These are phyloP conservation scores for Fonsecaea pedrosoi DNA, from an alignment of 2,329 filamentous ascomycete species.

Conservation along the genomic window DNA sequence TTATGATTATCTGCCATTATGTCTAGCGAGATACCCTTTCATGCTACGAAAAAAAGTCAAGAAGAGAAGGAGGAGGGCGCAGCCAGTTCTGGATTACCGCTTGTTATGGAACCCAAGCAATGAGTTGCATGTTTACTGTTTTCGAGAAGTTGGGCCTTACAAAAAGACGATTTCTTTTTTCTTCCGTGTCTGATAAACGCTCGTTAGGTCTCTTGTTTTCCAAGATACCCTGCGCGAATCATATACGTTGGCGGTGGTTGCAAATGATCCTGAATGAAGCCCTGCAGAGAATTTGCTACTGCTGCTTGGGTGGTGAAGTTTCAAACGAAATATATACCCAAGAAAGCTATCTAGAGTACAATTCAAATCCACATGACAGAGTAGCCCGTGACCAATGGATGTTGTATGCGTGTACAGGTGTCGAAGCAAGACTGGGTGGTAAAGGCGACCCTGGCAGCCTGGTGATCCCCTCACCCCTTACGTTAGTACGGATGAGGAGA, in stretches of 20 bases:
- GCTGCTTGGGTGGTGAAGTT: slow-evolving; percentile 23
- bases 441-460: background rate
- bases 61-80: slow-evolving; percentile 20
- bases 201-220: slow-evolving; percentile 26
- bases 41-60: slow-evolving; percentile 36
- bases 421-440: background rate
- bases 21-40: slow-evolving; percentile 42
- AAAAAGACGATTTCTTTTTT: slow-evolving; percentile 8
- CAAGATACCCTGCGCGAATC: slow-evolving; percentile 33
- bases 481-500: background rate
- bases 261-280: slow-evolving; percentile 17
- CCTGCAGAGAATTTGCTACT: slow-evolving; percentile 13
- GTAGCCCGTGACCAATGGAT: background rate
- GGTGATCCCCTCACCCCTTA: background rate
- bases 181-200: slow-evolving; percentile 24
- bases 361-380: slow-evolving; percentile 10
- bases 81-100: slow-evolving; percentile 26
- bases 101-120: slow-evolving; percentile 26
- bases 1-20: slow-evolving; percentile 39
- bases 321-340: slow-evolving; percentile 36
- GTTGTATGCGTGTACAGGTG: background rate
- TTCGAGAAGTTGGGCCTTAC: slow-evolving; percentile 10
- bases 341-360: slow-evolving; percentile 32
- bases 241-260: slow-evolving; percentile 21
- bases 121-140: slow-evolving; percentile 18